Evolutionary conservation across 164 flowering plant species (phyloP).

Genomic region (Nymphaea colorata): DNA sequence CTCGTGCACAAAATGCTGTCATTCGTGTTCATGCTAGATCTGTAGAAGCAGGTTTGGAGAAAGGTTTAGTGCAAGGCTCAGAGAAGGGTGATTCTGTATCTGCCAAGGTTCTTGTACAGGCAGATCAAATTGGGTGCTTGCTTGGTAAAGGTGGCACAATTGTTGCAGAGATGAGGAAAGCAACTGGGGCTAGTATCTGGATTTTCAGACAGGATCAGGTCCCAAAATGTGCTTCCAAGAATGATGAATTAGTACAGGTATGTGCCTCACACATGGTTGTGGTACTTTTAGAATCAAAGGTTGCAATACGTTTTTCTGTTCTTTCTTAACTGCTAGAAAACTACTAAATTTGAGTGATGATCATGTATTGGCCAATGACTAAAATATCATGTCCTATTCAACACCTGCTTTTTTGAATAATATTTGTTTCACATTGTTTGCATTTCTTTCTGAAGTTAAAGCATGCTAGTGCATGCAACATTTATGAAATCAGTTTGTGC

Average conservation of each 20-base stretch:
- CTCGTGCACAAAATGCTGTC: conserved; percentile 71
- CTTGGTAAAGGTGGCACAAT: conserved; percentile 80
- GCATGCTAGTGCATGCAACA: too few species aligned
- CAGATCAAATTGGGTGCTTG: conserved; percentile 70
- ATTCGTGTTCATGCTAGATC: conserved; percentile 52
- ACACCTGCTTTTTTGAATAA: too few species aligned
- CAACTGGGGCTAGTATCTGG: conserved; percentile 48
- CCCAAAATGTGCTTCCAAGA: conserved; percentile 68
- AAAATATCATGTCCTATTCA: too few species aligned
- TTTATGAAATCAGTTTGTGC: too few species aligned
- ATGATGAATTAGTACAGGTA: conserved; percentile 81
- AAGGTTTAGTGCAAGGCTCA: conserved; percentile 32
- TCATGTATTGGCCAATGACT: too few species aligned
- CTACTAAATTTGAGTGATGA: too few species aligned
- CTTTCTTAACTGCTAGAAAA: background rate
- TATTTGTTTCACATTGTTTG: too few species aligned
- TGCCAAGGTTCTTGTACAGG: conserved; percentile 52
- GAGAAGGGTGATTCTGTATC: conserved; percentile 31
- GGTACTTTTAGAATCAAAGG: background rate
- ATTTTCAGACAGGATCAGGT: conserved; percentile 45
- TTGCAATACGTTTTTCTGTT: background rate
- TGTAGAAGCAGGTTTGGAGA: conserved; percentile 41
- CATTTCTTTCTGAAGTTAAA: too few species aligned
- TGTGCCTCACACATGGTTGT: background rate
- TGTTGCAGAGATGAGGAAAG: conserved; percentile 64